Evolutionary conservation across 169 alveolate species (phyloP), one percentile per base, ranked within the genome.

Genomic region (Besnoitia besnoiti): DNA sequence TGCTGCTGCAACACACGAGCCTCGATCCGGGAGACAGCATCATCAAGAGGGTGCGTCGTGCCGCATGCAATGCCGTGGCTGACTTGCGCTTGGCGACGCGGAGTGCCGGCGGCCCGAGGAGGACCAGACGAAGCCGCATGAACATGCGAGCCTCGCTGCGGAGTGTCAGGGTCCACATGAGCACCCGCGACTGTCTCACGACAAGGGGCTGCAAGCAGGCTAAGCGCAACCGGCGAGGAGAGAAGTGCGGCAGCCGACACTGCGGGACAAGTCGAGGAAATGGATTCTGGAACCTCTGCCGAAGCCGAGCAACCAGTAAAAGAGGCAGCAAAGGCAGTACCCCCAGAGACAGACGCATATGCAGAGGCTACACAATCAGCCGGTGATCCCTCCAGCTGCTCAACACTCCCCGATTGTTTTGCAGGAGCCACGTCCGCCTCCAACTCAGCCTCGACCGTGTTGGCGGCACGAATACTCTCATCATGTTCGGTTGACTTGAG

Each of bases 201-300:
- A 27, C 87, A 77, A 10, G 87, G 61, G 30, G 61, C 30, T 42
- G 87, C 49, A 8, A 77, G 59, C 30, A 77, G 87, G 40, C 87
- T 77, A 10, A 77, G 59, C 50, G 87, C 40, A 37, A 42, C 87
- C 10, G 87, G 87, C 61, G 87, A 77, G 19, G 87, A 77, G 16
- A 77, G 87, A 4, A 77, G 59, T 37, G 87, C 87, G 37, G 87
- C 87, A 12, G 49, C 87, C 59, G 37, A 19, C 2, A 55, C 82
- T 10, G 44, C 14, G 44, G 46, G n/a, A 42, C 47, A 73, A 73
- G 67, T 55, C 67, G 67, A 55, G 67, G 30, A n/a, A 16, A n/a
- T n/a, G n/a, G n/a, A n/a, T n/a, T n/a, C n/a, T n/a, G n/a, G n/a
- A n/a, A n/a, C n/a, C n/a, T 55, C n/a, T 19, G n/a, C n/a, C n/a